phyloP scores from a whole-genome alignment of 75 land plant genomes.

The Azolla pinnata region DNA sequence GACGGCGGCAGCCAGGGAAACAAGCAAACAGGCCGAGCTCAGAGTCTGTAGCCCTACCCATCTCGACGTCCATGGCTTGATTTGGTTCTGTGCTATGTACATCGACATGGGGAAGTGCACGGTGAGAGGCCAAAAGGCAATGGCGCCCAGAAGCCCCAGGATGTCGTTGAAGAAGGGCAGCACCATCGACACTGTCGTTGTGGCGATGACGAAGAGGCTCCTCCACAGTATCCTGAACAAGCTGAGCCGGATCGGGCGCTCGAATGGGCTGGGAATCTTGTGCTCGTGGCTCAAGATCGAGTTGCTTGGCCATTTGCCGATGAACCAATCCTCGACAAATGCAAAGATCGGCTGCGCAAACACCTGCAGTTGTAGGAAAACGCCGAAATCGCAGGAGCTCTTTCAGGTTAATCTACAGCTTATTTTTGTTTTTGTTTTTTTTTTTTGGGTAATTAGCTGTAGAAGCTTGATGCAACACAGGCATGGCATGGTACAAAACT shows the following conservation, averaged over 20 bases:
- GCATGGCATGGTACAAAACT: too few species aligned
- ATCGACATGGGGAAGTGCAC: slow-evolving; percentile 84
- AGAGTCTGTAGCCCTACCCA: slow-evolving; percentile 33
- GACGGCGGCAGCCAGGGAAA: slow-evolving; percentile 25
- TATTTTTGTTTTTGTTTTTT: too few species aligned
- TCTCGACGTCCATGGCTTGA: slow-evolving; percentile 17
- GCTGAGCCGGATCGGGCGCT: slow-evolving; percentile 12
- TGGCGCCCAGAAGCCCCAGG: slow-evolving; percentile 73
- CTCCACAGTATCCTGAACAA: slow-evolving; percentile 56
- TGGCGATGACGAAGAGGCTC: slow-evolving; percentile 45
- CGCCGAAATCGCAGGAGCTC: too few species aligned
- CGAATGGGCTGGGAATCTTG: slow-evolving; percentile 9
- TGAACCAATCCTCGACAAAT: slow-evolving; percentile 23
- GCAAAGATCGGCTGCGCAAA: slow-evolving; percentile 52
- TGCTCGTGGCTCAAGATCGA: slow-evolving; percentile 12
- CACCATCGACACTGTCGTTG: slow-evolving; percentile 65
- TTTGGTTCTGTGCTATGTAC: slow-evolving; percentile 46
- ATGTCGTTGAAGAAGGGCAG: slow-evolving; percentile 91
- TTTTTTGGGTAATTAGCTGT: too few species aligned
- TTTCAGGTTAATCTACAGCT: too few species aligned
- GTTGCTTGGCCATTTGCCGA: slow-evolving; percentile 23
- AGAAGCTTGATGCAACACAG: too few species aligned
- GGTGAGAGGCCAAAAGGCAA: slow-evolving; percentile 76
- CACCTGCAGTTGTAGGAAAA: too few species aligned
- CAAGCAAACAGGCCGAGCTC: slow-evolving; percentile 30